Percentiles rank a stretch among this genome's conserved stretches.
phyloP scores from a whole-genome alignment of 176 grass and related monocot species.

The Chrysopogon serrulatus region DNA sequence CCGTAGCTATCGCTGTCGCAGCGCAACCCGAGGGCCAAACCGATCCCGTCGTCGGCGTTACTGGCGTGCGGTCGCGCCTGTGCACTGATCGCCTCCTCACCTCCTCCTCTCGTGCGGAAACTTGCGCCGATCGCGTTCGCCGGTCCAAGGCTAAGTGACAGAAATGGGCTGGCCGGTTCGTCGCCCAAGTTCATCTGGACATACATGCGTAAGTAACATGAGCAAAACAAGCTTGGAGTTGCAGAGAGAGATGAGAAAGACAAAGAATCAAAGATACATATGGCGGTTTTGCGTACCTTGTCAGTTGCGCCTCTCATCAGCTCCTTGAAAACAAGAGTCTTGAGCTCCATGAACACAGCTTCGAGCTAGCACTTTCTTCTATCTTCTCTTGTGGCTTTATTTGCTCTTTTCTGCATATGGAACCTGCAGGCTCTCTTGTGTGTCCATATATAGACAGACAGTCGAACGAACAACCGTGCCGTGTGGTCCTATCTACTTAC shows the following conservation, averaged over 20 bases:
- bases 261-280: no score
- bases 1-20: background rate
- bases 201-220: background rate
- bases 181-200: background rate
- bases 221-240: background rate
- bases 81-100: background rate
- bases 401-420: background rate
- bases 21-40: background rate
- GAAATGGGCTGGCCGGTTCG: background rate
- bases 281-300: background rate
- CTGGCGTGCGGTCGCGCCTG: background rate
- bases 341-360: background rate
- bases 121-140: background rate
- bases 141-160: conserved; percentile 1
- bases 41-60: background rate
- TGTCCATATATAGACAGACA: background rate
- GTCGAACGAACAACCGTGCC: background rate
- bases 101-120: background rate
- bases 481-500: background rate
- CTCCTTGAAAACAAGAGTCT: conserved; percentile 15
- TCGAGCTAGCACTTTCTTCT: background rate
- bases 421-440: background rate
- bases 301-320: background rate
- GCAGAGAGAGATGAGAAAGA: background rate
- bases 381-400: background rate